Evolutionary conservation across 352 stramenopile species (phyloP).

Genomic region (Globisporangium yorkense): DNA sequence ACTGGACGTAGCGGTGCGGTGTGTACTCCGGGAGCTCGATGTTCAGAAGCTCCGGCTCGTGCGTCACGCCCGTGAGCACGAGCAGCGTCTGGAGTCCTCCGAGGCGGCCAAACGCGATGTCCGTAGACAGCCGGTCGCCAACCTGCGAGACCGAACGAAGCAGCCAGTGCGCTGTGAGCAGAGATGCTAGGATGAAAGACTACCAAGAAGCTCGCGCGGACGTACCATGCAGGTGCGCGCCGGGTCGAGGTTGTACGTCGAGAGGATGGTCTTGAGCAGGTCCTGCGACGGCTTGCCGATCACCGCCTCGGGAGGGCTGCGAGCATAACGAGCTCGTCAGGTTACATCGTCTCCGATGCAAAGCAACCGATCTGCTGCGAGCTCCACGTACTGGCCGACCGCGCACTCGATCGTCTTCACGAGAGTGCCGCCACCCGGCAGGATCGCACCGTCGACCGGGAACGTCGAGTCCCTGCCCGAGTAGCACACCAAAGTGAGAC

Average conservation of each 20-base stretch:
- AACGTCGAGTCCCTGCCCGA: conserved; percentile 60
- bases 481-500: neutral
- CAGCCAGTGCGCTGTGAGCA: neutral
- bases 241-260: conserved; percentile 61
- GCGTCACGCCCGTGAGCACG: conserved; percentile 68
- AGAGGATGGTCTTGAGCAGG: conserved; percentile 70
- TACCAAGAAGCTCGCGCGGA: neutral
- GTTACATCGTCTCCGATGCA: neutral
- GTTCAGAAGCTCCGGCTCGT: conserved; percentile 41
- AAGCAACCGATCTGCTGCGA: neutral
- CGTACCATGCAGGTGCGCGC: conserved; percentile 78
- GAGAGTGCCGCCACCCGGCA: conserved; percentile 63
- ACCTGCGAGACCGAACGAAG: conserved; percentile 27
- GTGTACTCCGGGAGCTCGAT: conserved; percentile 49
- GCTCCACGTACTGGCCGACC: conserved; percentile 47
- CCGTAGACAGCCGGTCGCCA: conserved; percentile 74
- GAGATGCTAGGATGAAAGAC: neutral
- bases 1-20: conserved; percentile 64
- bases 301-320: conserved; percentile 58
- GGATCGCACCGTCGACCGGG: conserved; percentile 62
- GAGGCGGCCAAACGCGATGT: conserved; percentile 79
- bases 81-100: conserved; percentile 70
- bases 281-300: conserved; percentile 83
- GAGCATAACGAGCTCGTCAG: neutral
- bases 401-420: conserved; percentile 64